These are phyloP conservation scores for Solanum aculeatissimum DNA, from an alignment of 305 asterid species.

Conservation along the genomic window DNA sequence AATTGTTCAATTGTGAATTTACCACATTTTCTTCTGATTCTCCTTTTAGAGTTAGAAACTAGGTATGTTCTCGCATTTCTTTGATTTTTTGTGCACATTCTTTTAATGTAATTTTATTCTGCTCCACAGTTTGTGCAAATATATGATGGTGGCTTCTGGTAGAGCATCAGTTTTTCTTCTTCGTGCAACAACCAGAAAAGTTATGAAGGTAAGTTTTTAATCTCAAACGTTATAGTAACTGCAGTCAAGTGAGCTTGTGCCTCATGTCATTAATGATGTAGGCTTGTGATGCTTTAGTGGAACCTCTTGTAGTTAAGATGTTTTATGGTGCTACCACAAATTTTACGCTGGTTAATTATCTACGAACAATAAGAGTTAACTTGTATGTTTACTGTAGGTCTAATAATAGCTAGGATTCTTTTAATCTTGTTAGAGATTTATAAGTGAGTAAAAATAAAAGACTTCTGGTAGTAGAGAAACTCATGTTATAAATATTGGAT, in stretches of 20 bases:
- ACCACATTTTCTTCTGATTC: neutral
- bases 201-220: slow-evolving; percentile 38
- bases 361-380: neutral
- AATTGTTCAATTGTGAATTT: neutral
- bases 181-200: slow-evolving; percentile 34
- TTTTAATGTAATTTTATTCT: neutral
- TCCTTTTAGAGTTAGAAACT: neutral
- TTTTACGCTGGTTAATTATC: neutral
- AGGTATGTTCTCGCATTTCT: neutral
- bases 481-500: neutral
- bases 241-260: slow-evolving; percentile 13
- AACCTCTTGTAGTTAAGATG: neutral
- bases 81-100: neutral
- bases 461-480: neutral
- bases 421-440: neutral
- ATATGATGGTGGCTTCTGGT: slow-evolving; percentile 90
- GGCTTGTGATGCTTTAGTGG: slow-evolving; percentile 17
- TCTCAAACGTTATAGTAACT: neutral
- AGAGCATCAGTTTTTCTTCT: slow-evolving; percentile 64
- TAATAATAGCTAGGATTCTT: neutral
- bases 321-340: neutral
- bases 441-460: neutral
- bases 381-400: neutral
- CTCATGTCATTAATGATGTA: slow-evolving; percentile 18
- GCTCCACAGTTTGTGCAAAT: slow-evolving; percentile 18